phyloP scores from a whole-genome alignment of 371 early-diverging fungal genomes.

The Catenaria anguillulae region DNA sequence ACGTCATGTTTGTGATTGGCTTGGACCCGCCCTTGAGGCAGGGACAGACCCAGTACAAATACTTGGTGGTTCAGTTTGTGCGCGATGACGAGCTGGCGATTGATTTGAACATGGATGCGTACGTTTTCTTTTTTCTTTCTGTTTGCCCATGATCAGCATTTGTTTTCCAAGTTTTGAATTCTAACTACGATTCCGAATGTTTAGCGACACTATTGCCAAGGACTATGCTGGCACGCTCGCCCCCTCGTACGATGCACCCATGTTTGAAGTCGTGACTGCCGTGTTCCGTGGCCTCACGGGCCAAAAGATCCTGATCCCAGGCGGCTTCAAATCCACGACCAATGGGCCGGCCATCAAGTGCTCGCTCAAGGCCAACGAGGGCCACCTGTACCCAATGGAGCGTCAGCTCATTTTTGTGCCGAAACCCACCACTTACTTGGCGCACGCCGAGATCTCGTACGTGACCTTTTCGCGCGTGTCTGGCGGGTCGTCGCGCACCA shows the following conservation, averaged over 20 bases:
- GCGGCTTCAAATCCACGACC: constrained; percentile 34
- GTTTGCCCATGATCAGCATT: no score
- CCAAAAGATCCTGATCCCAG: constrained; percentile 61
- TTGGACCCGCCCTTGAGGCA: constrained; percentile 95
- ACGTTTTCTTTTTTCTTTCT: constrained; percentile 12
- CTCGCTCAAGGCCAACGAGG: constrained; percentile 96
- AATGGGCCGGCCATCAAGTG: constrained; percentile 84
- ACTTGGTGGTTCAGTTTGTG: constrained; percentile 89
- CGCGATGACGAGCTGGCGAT: constrained; percentile 79
- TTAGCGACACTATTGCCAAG: no score
- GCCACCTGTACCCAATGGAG: constrained; percentile 87
- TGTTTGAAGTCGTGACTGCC: constrained; percentile 73
- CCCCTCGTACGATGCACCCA: constrained; percentile 87
- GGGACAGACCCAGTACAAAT: constrained; percentile 97
- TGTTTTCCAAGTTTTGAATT: no score
- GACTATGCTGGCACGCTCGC: neutral
- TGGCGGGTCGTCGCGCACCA: constrained; percentile 59
- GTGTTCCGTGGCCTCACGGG: constrained; percentile 79
- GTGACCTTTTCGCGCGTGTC: constrained; percentile 90
- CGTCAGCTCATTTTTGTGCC: constrained; percentile 87
- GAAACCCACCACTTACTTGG: constrained; percentile 83
- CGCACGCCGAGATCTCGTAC: constrained; percentile 64
- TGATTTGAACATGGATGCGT: constrained; percentile 64
- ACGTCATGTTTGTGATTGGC: constrained; percentile 79
- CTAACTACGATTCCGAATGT: no score